Percentiles rank a stretch among this genome's conserved stretches.
These are phyloP conservation scores for Scedosporium boydii DNA, from an alignment of 2,329 filamentous ascomycete genomes.

Conservation along the genomic window DNA sequence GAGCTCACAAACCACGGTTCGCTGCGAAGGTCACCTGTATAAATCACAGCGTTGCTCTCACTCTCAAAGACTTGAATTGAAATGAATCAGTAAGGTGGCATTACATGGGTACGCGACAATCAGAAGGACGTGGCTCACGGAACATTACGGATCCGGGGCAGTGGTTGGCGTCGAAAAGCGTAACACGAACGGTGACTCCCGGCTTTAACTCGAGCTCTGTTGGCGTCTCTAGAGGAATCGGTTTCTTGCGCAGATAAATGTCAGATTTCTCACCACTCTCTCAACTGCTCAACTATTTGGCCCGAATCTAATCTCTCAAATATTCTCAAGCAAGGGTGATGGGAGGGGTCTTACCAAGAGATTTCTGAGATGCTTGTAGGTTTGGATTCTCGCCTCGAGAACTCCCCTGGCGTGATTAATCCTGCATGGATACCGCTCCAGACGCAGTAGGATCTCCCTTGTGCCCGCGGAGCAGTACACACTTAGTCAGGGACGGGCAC, in stretches of 20 bases:
- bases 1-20: constrained; percentile 80
- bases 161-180: constrained; percentile 84
- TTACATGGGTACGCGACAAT: not conserved
- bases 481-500: constrained; percentile 14
- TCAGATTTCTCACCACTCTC: no score
- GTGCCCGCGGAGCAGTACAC: constrained; percentile 87
- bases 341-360: constrained; percentile 24
- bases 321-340: no score
- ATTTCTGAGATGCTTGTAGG: constrained; percentile 66
- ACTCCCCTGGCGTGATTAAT: constrained; percentile 74
- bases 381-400: constrained; percentile 62
- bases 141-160: constrained; percentile 91
- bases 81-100: not conserved
- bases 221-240: constrained; percentile 73
- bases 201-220: constrained; percentile 66
- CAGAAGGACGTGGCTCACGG: constrained; percentile 28
- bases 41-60: constrained; percentile 62
- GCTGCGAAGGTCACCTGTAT: constrained; percentile 81
- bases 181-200: constrained; percentile 63
- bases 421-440: constrained; percentile 71
- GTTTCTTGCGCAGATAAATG: constrained; percentile 42
- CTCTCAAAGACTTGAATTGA: constrained; percentile 61
- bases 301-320: no score
- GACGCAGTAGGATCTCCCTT: constrained; percentile 65
- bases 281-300: no score